Evolutionary conservation across 140 eudicot species (phyloP).

Genomic region (Ambrosia hybrid): DNA sequence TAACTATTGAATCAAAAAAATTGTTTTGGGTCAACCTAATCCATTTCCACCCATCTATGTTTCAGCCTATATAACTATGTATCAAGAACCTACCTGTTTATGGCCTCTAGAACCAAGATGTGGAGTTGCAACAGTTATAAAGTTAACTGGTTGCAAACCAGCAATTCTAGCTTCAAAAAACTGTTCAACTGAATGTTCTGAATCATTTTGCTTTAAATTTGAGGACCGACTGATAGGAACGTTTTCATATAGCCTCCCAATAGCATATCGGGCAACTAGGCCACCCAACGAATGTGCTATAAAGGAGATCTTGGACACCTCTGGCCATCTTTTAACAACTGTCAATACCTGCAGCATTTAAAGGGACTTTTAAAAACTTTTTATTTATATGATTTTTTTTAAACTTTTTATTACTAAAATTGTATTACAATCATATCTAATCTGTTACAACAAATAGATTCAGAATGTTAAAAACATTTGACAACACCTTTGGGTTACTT

Average conservation of each 20-base stretch:
- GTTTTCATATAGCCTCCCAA: slow-evolving; percentile 59
- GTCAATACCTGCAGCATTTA: slow-evolving; percentile 52
- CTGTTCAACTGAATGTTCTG: slow-evolving; percentile 14
- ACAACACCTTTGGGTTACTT: not conserved
- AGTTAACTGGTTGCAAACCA: slow-evolving; percentile 73
- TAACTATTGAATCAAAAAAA: too few species aligned
- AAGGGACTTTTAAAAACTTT: not conserved
- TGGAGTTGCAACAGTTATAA: slow-evolving; percentile 80
- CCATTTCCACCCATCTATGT: too few species aligned
- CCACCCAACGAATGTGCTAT: slow-evolving; percentile 88
- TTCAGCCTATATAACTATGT: not conserved
- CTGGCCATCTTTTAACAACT: slow-evolving; percentile 61
- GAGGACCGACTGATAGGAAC: slow-evolving; percentile 13
- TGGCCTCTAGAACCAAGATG: slow-evolving; percentile 83
- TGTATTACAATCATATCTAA: too few species aligned
- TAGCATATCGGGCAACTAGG: slow-evolving; percentile 75
- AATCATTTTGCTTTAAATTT: not conserved
- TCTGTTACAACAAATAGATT: too few species aligned
- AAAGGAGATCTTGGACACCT: slow-evolving; percentile 65
- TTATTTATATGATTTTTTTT: too few species aligned
- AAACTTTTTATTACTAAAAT: too few species aligned
- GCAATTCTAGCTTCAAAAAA: slow-evolving; percentile 48
- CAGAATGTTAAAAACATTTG: not conserved
- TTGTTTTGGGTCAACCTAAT: too few species aligned
- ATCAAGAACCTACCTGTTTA: slow-evolving; percentile 49